Conservation (phyloP, 495 filamentous ascomycete species). For the Delitschia confertaspora region DNA sequence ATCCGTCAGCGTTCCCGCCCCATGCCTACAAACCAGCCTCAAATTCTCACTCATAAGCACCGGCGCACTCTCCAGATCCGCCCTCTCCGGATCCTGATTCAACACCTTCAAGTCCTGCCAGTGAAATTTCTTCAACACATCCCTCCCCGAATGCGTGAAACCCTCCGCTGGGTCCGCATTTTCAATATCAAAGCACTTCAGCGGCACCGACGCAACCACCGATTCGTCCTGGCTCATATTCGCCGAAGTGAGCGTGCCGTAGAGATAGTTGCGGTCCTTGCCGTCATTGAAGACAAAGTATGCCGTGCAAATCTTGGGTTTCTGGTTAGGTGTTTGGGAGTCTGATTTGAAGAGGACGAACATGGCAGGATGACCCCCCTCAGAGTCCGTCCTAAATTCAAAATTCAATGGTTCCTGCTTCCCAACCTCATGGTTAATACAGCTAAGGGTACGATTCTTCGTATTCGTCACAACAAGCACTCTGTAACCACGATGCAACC, state of each 20-base stretch:
- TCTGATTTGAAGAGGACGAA: conserved; percentile 60
- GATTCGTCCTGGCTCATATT: conserved; percentile 49
- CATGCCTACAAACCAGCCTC: conserved; percentile 42
- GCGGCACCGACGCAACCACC: conserved; percentile 51
- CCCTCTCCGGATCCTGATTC: conserved; percentile 32
- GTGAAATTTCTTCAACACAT: conserved; percentile 34
- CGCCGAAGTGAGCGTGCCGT: conserved; percentile 61
- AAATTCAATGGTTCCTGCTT: conserved; percentile 57
- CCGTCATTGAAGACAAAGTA: conserved; percentile 64
- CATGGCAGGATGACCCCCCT: conserved; percentile 46
- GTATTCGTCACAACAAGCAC: conserved; percentile 65
- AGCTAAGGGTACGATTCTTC: conserved; percentile 63
- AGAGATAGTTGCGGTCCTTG: conserved; percentile 55
- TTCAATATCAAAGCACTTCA: conserved; percentile 56
- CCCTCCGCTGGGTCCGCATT: conserved; percentile 43
- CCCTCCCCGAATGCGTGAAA: conserved; percentile 32
- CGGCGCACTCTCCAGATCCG: conserved; percentile 38
- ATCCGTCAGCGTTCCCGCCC: conserved; percentile 33
- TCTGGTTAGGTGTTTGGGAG: conserved; percentile 41
- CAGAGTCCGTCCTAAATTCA: conserved; percentile 58
- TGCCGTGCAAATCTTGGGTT: conserved; percentile 51
- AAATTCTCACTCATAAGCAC: conserved; percentile 63
- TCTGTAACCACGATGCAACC: conserved; percentile 65
- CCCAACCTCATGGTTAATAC: conserved; percentile 55
- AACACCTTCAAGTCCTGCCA: conserved; percentile 42